These are phyloP conservation scores for Puccinia triticina DNA, from an alignment of 1,284 basidiomycete species.

Conservation along the genomic window DNA sequence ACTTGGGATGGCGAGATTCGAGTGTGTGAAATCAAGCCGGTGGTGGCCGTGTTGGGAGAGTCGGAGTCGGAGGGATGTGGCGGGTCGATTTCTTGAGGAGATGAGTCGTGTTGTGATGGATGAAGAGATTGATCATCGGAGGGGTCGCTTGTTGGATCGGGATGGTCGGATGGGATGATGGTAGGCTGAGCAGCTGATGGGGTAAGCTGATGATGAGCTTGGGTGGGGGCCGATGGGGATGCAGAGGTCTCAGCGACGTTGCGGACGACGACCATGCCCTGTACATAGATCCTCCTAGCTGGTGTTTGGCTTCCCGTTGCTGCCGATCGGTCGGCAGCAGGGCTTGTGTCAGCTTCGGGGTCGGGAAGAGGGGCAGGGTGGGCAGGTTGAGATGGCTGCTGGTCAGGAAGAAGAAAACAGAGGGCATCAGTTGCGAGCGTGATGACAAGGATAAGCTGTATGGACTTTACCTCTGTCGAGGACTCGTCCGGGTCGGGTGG, in stretches of 20 bases:
- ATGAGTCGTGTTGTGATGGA: neutral
- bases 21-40: neutral
- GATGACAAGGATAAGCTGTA: neutral
- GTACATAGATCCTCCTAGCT: constrained; percentile 30
- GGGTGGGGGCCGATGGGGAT: neutral
- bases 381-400: neutral
- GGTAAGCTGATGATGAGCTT: neutral
- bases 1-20: neutral
- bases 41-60: neutral
- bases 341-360: neutral
- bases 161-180: neutral
- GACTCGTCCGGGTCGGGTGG: neutral
- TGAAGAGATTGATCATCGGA: neutral
- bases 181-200: neutral
- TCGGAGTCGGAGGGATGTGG: neutral
- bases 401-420: too few relatives aligned
- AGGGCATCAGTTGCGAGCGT: too few relatives aligned
- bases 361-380: neutral
- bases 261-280: constrained; percentile 31
- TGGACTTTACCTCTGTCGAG: neutral
- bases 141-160: neutral
- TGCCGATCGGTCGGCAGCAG: neutral
- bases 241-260: constrained; percentile 5
- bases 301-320: neutral
- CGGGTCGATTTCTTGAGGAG: neutral